phyloP scores from a whole-genome alignment of 495 filamentous ascomycete genomes.

The Aspergillus conjunctus region DNA sequence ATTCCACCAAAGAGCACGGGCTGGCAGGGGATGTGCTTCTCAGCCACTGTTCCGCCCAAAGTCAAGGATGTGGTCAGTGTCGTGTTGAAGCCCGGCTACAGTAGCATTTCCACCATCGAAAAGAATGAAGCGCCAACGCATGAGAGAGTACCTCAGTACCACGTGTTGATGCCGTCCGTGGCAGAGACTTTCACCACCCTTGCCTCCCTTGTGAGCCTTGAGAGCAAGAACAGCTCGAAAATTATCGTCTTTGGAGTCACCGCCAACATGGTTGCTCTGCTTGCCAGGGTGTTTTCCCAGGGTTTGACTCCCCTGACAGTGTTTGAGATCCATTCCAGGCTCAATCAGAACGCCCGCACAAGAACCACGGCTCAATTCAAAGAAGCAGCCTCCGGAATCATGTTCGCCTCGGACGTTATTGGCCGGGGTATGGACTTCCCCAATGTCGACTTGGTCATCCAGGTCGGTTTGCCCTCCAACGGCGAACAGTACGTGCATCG shows the following conservation, averaged over 20 bases:
- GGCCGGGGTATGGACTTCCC: constrained; percentile 92
- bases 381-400: constrained; percentile 51
- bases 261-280: constrained; percentile 61
- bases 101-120: constrained; percentile 63
- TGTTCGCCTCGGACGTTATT: constrained; percentile 71
- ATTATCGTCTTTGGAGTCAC: constrained; percentile 71
- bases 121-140: constrained; percentile 62
- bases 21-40: constrained; percentile 74
- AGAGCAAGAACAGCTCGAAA: constrained; percentile 54
- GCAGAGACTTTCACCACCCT: constrained; percentile 56
- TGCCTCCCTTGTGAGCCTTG: constrained; percentile 46
- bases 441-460: constrained; percentile 86
- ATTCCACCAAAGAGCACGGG: constrained; percentile 58
- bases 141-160: constrained; percentile 62
- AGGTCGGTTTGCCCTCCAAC: constrained; percentile 70
- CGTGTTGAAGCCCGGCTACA: constrained; percentile 58
- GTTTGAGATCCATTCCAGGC: constrained; percentile 62
- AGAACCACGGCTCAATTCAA: constrained; percentile 63
- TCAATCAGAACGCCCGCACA: constrained; percentile 59
- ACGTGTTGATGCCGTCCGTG: constrained; percentile 56
- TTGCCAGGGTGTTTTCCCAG: constrained; percentile 50
- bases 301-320: constrained; percentile 48
- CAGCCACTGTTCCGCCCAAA: constrained; percentile 65
- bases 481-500: constrained; percentile 88
- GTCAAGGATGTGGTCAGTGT: constrained; percentile 62